Conservation (phyloP, 2,329 filamentous ascomycete genomes). For the Calonectria pseudoturangicola region DNA sequence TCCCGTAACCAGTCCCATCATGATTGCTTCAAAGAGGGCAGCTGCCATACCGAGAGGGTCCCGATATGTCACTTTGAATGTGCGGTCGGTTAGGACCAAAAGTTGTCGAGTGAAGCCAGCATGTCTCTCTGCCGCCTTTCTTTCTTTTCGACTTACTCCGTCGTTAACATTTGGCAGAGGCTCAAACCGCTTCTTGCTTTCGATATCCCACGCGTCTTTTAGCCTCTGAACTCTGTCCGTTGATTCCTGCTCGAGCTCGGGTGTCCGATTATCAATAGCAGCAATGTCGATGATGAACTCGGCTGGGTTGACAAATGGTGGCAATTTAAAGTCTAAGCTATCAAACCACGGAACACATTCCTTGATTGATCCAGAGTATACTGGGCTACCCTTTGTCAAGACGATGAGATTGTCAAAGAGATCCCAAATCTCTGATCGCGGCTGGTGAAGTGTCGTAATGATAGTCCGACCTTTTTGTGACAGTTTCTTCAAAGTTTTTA, state of each 20-base stretch:
- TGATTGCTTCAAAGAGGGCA: slow-evolving; percentile 80
- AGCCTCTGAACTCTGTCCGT: slow-evolving; percentile 76
- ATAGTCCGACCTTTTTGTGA: slow-evolving; percentile 82
- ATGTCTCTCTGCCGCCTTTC: slow-evolving; percentile 60
- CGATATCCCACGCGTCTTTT: slow-evolving; percentile 74
- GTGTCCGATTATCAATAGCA: slow-evolving; percentile 82
- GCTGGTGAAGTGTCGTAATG: slow-evolving; percentile 85
- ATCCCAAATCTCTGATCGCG: slow-evolving; percentile 86
- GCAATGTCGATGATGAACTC: slow-evolving; percentile 85
- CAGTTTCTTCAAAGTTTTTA: slow-evolving; percentile 81
- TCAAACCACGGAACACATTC: slow-evolving; percentile 80
- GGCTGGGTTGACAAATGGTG: slow-evolving; percentile 85
- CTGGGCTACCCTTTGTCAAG: slow-evolving; percentile 78
- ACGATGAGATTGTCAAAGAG: slow-evolving; percentile 84
- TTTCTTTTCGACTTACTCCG: slow-evolving; percentile 40
- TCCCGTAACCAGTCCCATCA: slow-evolving; percentile 82
- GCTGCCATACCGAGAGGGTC: slow-evolving; percentile 86
- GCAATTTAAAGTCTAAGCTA: slow-evolving; percentile 75
- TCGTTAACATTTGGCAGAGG: slow-evolving; percentile 42
- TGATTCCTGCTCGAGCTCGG: slow-evolving; percentile 78
- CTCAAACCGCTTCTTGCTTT: slow-evolving; percentile 57
- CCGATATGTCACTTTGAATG: slow-evolving; percentile 82
- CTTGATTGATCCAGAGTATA: slow-evolving; percentile 78
- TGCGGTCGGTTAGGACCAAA: slow-evolving; percentile 79
- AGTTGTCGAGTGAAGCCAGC: slow-evolving; percentile 78